phyloP scores from a whole-genome alignment of 2,329 filamentous ascomycete genomes.

The Sarocladiaceae sp. region DNA sequence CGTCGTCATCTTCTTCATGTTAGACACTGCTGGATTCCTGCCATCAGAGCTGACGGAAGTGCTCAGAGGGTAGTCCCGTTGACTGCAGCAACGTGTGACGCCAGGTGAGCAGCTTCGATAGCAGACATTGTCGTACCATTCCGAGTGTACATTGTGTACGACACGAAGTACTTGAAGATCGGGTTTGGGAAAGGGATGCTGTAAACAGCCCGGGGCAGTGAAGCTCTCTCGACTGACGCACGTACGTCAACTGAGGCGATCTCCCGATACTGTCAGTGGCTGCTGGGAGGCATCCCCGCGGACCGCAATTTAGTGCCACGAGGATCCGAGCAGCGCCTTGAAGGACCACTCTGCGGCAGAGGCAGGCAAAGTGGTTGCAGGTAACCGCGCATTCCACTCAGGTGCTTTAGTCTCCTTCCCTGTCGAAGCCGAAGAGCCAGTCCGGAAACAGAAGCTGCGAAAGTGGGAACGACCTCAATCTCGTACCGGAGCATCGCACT shows the following conservation, averaged over 20 bases:
- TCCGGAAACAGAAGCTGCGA: slow-evolving; percentile 9
- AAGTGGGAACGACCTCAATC: neutral
- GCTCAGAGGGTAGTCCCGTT: too few species aligned
- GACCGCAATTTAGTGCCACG: too few species aligned
- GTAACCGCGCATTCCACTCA: neutral
- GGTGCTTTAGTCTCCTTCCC: neutral
- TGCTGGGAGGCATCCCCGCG: too few species aligned
- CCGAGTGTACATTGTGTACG: too few species aligned
- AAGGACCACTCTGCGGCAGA: neutral
- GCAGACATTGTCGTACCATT: too few species aligned
- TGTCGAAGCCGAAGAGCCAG: slow-evolving; percentile 4
- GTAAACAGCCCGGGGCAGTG: too few species aligned
- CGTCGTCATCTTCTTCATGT: neutral
- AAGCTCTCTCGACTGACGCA: neutral
- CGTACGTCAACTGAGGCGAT: neutral
- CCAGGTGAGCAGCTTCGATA: too few species aligned
- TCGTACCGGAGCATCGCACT: neutral
- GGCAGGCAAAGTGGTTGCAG: slow-evolving; percentile 9
- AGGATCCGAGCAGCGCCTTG: neutral
- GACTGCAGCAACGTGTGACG: too few species aligned
- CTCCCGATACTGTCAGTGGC: neutral
- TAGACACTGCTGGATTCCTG: too few species aligned
- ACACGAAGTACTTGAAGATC: too few species aligned
- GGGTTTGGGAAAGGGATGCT: too few species aligned
- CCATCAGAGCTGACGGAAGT: too few species aligned